Percentiles rank a stretch among this genome's conserved stretches.
phyloP scores from a whole-genome alignment of 331 rosid genomes.

The Malus hybrid region DNA sequence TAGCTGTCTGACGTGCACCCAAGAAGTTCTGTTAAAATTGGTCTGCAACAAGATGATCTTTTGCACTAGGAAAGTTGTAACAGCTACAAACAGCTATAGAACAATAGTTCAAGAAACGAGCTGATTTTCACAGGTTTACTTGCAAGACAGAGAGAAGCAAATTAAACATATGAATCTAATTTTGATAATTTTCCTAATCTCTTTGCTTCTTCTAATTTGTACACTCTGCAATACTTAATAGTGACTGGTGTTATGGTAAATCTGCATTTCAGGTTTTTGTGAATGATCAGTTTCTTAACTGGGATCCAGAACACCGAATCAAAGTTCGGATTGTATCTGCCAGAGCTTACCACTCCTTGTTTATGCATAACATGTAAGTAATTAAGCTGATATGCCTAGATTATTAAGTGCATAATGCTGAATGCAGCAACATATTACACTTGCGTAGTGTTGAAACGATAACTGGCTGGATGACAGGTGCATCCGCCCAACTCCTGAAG shows the following conservation, averaged over 20 bases:
- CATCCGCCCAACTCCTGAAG: constrained; percentile 81
- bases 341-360: constrained; percentile 96
- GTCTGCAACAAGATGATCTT: not conserved
- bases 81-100: not conserved
- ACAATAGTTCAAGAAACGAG: not conserved
- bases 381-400: not conserved
- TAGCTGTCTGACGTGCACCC: too few species aligned
- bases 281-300: constrained; percentile 88
- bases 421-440: not conserved
- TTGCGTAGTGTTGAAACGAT: constrained; percentile 31
- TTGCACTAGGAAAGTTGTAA: not conserved
- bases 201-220: too few species aligned
- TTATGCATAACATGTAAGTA: constrained; percentile 99
- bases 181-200: not conserved
- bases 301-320: constrained; percentile 85
- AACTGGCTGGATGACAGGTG: constrained; percentile 80
- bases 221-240: not conserved
- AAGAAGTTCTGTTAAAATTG: not conserved
- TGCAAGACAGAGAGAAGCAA: not conserved
- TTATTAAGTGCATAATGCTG: not conserved
- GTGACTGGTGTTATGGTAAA: not conserved
- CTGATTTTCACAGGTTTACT: not conserved
- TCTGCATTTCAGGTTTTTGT: constrained; percentile 51
- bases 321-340: constrained; percentile 91
- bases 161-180: not conserved